phyloP scores from a whole-genome alignment of 202 grass and related monocot genomes.

The Hordeum pubiflorum region DNA sequence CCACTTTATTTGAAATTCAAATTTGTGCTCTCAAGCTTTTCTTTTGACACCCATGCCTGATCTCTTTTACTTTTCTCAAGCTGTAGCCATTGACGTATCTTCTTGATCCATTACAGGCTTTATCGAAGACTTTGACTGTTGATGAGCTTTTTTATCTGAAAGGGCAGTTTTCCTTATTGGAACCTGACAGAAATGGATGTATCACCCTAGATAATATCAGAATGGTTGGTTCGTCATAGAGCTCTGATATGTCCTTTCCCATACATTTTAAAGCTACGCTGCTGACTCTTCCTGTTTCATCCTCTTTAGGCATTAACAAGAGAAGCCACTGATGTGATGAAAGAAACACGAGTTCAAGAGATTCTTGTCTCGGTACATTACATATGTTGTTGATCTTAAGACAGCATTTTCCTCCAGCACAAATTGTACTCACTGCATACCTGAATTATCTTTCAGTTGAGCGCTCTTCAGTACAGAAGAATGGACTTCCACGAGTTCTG shows the following conservation, averaged over 20 bases:
- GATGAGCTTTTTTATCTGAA: conserved; percentile 81
- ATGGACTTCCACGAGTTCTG: conserved; percentile 84
- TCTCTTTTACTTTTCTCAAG: conserved; percentile 14
- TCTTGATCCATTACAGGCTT: conserved; percentile 49
- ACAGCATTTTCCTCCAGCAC: neutral
- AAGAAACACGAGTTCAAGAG: conserved; percentile 68
- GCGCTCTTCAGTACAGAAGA: conserved; percentile 77
- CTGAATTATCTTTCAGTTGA: conserved; percentile 39
- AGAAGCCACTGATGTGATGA: conserved; percentile 79
- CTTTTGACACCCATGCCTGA: neutral
- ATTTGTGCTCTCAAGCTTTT: neutral
- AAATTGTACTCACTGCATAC: conserved; percentile 13
- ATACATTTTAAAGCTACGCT: neutral
- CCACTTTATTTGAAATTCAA: neutral
- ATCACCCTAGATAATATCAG: conserved; percentile 79
- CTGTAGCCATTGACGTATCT: neutral
- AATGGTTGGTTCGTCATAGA: conserved; percentile 43
- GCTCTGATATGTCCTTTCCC: neutral
- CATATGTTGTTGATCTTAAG: neutral
- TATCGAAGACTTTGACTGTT: conserved; percentile 71
- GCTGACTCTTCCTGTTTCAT: neutral
- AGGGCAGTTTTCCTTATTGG: conserved; percentile 63
- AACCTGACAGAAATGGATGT: conserved; percentile 66
- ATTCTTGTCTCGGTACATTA: conserved; percentile 66
- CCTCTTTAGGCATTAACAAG: conserved; percentile 47